Base-by-base conservation (phyloP, 1,284 basidiomycete genomes). In the Ceratobasidium sp. region DNA sequence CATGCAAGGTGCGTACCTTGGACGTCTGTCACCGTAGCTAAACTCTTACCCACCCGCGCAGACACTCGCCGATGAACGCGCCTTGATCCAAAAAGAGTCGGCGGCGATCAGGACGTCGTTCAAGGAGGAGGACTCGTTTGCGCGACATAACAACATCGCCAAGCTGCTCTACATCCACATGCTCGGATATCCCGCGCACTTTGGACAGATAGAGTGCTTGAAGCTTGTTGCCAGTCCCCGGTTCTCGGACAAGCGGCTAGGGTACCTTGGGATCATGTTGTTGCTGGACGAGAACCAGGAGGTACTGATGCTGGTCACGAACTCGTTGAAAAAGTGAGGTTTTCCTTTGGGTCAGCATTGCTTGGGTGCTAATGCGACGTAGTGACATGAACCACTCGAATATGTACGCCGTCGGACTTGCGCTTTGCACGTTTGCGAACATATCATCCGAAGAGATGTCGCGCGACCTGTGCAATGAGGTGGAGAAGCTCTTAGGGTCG, bases 301-400 rank as follows among this genome's bases (percentile, higher is more conserved):
- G 83, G 97, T 99, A 0, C 85, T 99, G 77, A 99, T 95, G 1
- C 87, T 99, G 48, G 97, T 99, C 65, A 99, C 98, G 34, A 99
- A 99, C 82, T 98, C 96, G 37, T 84, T 99, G 79, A 99, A 99
- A 85, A 99, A 99, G 96, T 98, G 81, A 79, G 92, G 86, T 5
- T 46, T 59, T 74, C 37, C 7, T 39, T n/a, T 1, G 5, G 72
- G 65, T 58, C 9, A n/a, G 16, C 22, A 22, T 39, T 37, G 34
- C 8, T 9, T 39, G 34, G n/a, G 51, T 48, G 39, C 29, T 74
- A 34, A 63, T 76, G 54, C 74, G 27, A 71, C 61, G 56, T 80
- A 98, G 96, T 83, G 98, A 99, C 84, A 96, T 99, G 95, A 98
- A 99, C 83, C 96, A 98, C 84, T 92, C 96, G 13, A 99, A 98